phyloP scores from a whole-genome alignment of 1,139 yeast genomes.

The Saccharomyces hybrid region DNA sequence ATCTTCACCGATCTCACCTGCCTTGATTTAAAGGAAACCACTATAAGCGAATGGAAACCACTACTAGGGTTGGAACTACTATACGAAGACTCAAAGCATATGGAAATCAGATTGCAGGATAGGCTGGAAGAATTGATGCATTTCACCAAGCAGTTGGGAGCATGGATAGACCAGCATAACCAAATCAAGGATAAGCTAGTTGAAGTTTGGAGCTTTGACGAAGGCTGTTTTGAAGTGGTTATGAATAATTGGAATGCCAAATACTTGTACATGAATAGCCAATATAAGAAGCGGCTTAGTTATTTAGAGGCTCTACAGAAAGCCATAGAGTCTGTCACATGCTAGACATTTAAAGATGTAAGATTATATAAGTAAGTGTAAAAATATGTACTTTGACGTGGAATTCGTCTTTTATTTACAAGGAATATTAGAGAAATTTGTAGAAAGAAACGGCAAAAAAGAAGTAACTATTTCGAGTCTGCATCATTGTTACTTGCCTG shows the following conservation, averaged over 20 bases:
- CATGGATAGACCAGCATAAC: slow-evolving; percentile 33
- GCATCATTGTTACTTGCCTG: neutral
- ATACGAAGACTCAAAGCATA: slow-evolving; percentile 13
- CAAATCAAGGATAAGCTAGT: slow-evolving; percentile 29
- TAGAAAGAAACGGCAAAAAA: neutral
- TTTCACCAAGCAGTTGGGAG: slow-evolving; percentile 30
- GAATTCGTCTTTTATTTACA: neutral
- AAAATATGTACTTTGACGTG: neutral
- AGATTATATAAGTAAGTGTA: slow-evolving; percentile 8
- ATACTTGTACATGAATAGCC: slow-evolving; percentile 32
- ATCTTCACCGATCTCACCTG: slow-evolving; percentile 10
- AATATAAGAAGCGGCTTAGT: slow-evolving; percentile 29
- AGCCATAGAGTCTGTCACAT: neutral
- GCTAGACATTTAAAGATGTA: slow-evolving; percentile 12
- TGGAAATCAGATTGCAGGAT: slow-evolving; percentile 22
- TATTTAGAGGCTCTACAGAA: slow-evolving; percentile 29
- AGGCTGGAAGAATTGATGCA: slow-evolving; percentile 24
- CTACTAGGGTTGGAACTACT: slow-evolving; percentile 33
- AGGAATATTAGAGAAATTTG: neutral
- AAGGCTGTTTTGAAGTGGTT: slow-evolving; percentile 24
- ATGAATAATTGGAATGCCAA: slow-evolving; percentile 37
- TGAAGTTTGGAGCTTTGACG: slow-evolving; percentile 34
- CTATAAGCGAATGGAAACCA: slow-evolving; percentile 37
- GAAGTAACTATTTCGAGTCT: neutral
- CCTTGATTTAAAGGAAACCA: slow-evolving; percentile 5